Evolutionary conservation across 2,329 filamentous ascomycete species (phyloP), one percentile per base, ranked within the genome.

Genomic region (Aspergillus unguis): DNA sequence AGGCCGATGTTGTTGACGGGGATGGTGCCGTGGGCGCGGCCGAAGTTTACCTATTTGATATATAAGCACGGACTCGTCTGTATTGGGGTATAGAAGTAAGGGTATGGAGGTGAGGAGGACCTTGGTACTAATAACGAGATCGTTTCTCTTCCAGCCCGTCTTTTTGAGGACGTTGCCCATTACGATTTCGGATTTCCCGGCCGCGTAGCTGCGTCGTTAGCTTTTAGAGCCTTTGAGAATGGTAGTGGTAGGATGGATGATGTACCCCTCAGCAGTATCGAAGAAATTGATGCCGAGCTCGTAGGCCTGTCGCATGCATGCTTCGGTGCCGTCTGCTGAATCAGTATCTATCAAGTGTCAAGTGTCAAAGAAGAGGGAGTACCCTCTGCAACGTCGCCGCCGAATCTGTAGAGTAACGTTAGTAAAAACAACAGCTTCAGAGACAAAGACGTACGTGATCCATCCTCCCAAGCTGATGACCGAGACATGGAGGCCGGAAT

Each of bases 401-500:
- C 50, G 33, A 52, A 52, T 3, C 50, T 52, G 23, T 23, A 6
- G 5, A 6, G 4, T 23, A 10, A 26, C 5, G 17, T 49, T 8
- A 42, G 38, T 6, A 9, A 6, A 6, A 4, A 9, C 47, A 36
- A 6, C 6, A 1, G 25, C n/a, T 6, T 23, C 17, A 9, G 25
- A 28, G 27, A 31, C 31, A 4, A 10, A 44, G 26, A 53, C 57
- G 46, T 53, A 70, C 53, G 64, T 68, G 23, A 69, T 57, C 71
- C 71, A 74, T 44, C 71, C 73, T 47, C 74, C 87, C 4, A 90
- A 77, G 2, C 84, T 85, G 58, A 91, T 85, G 44, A 84, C 80
- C 37, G 86, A 90, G 36, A 90, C 85, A 68, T 89, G 83, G 27
- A 90, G 80, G 51, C 87, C 87, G 11, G 85, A 86, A 44, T 81